Conservation (phyloP, 306 rosid species). For the Luffa acutangula region DNA sequence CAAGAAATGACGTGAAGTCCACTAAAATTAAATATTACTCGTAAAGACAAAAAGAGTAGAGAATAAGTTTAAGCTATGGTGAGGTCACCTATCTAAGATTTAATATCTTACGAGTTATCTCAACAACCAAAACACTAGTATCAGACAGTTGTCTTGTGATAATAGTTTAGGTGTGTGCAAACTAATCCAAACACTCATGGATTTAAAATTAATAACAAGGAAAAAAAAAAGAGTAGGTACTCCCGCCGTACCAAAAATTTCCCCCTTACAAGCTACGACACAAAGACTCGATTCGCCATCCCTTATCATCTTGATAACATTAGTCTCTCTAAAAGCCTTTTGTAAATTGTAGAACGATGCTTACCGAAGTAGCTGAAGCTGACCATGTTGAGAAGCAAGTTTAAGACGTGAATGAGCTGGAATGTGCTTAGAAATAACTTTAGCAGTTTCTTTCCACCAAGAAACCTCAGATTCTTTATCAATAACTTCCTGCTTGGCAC, state of each 20-base stretch:
- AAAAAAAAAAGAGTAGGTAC: neutral
- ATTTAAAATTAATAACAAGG: too few relatives aligned
- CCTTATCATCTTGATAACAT: neutral
- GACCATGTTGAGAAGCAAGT: conserved; percentile 34
- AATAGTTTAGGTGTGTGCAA: too few relatives aligned
- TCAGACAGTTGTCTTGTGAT: too few relatives aligned
- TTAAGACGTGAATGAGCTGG: conserved; percentile 34
- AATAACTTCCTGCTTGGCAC: conserved; percentile 30
- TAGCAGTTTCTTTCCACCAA: conserved; percentile 72
- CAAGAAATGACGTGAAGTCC: too few relatives aligned
- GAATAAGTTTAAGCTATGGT: too few relatives aligned
- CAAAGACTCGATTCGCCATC: neutral
- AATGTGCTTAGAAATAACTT: conserved; percentile 30
- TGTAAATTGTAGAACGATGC: conserved; percentile 11
- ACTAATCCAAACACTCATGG: too few relatives aligned
- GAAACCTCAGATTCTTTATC: conserved; percentile 59
- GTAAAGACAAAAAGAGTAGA: too few relatives aligned
- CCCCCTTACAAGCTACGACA: neutral
- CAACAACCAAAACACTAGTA: too few relatives aligned
- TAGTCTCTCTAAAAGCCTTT: conserved; percentile 10
- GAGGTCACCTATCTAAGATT: too few relatives aligned
- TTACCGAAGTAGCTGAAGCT: conserved; percentile 26
- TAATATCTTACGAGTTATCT: too few relatives aligned
- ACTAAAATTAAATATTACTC: too few relatives aligned
- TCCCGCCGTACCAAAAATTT: neutral